Evolutionary conservation across 164 flowering plant genomes (phyloP).

Genomic region (Litsea cubeba): DNA sequence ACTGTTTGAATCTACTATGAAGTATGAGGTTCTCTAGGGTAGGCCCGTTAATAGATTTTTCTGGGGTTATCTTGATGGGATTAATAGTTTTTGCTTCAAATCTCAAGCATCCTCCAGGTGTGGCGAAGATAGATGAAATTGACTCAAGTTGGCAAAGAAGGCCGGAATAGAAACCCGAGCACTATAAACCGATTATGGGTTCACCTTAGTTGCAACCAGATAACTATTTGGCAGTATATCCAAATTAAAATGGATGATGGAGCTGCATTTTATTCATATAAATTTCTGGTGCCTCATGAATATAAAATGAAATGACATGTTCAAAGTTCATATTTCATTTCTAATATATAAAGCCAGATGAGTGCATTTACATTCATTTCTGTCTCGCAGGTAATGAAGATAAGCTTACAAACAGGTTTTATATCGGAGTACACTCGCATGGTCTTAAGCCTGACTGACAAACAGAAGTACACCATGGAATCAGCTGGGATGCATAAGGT

Average conservation of each 20-base stretch:
- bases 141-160: too few relatives aligned
- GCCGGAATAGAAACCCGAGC: too few relatives aligned
- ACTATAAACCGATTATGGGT: neutral
- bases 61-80: too few relatives aligned
- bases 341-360: too few relatives aligned
- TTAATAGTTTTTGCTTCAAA: too few relatives aligned
- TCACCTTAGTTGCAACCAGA: neutral
- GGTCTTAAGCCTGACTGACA: conserved; percentile 39
- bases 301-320: neutral
- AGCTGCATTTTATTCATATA: neutral
- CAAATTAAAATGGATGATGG: neutral
- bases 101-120: too few relatives aligned
- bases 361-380: neutral
- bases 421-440: conserved; percentile 68
- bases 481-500: conserved; percentile 16
- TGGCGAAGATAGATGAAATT: too few relatives aligned
- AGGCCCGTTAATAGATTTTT: too few relatives aligned
- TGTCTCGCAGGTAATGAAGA: conserved; percentile 44
- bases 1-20: too few relatives aligned
- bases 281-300: neutral
- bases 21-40: too few relatives aligned
- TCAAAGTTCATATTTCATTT: neutral
- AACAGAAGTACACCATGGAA: conserved; percentile 24
- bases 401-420: conserved; percentile 54
- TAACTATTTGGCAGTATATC: neutral